Evolutionary conservation across 2,329 filamentous ascomycete species (phyloP).

Genomic region (Fusarium concolor): DNA sequence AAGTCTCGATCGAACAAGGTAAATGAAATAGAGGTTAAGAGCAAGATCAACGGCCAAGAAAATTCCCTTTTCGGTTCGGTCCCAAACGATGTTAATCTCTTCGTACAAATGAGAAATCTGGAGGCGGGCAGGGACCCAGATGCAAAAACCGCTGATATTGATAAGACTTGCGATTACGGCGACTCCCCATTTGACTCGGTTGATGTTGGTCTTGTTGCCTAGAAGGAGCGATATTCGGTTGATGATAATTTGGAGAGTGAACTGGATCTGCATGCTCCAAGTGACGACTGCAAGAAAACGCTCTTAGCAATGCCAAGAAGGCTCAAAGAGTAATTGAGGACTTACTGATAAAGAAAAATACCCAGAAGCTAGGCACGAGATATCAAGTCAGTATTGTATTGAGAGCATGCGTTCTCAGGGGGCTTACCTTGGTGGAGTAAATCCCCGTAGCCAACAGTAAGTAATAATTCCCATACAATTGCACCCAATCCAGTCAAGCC

Average conservation of each 20-base stretch:
- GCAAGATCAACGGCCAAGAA: slow-evolving; percentile 26
- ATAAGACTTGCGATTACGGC: slow-evolving; percentile 21
- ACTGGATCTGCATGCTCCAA: slow-evolving; percentile 38
- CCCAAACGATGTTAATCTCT: slow-evolving; percentile 36
- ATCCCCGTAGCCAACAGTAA: slow-evolving; percentile 22
- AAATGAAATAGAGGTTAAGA: slow-evolving; percentile 35
- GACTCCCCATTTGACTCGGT: slow-evolving; percentile 27
- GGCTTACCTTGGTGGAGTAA: slow-evolving; percentile 13
- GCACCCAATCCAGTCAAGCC: slow-evolving; percentile 35
- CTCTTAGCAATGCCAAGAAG: background rate
- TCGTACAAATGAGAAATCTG: slow-evolving; percentile 26
- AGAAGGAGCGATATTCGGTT: slow-evolving; percentile 32
- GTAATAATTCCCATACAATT: slow-evolving; percentile 31
- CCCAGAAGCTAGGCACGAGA: slow-evolving; percentile 15
- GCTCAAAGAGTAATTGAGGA: rapidly evolving
- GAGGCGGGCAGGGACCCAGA: slow-evolving; percentile 30
- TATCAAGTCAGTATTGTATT: background rate
- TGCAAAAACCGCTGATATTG: slow-evolving; percentile 34
- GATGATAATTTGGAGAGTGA: slow-evolving; percentile 35
- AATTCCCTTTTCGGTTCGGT: slow-evolving; percentile 32
- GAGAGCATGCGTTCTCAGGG: rapidly evolving
- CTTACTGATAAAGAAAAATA: slow-evolving; percentile 38
- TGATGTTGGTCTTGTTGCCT: slow-evolving; percentile 22
- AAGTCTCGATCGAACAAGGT: slow-evolving; percentile 28
- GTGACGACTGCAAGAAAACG: slow-evolving; percentile 1